Evolutionary conservation across 1,284 basidiomycete genomes (phyloP).

Genomic region (Wolfiporia cocos): DNA sequence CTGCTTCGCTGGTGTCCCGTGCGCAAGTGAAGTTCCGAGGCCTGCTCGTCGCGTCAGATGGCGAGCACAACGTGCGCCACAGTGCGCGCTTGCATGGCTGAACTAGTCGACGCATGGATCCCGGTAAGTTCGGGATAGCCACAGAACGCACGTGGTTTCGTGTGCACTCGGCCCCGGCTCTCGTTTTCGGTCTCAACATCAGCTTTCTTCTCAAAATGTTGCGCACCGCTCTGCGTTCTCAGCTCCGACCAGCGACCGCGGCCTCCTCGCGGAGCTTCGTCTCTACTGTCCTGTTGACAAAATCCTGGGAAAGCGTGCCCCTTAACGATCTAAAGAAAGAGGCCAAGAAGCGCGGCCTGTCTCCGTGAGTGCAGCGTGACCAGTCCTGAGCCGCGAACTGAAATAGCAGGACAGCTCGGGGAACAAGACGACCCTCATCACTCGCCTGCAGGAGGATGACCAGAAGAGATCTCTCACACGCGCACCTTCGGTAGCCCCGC

Average conservation of each 20-base stretch:
- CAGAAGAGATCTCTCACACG: slow-evolving; percentile 19
- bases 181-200: no score
- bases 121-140: no score
- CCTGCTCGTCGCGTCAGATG: slow-evolving; percentile 13
- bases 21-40: slow-evolving; percentile 12
- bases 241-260: slow-evolving; percentile 14
- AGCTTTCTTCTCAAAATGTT: no score
- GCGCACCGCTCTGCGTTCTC: slow-evolving; percentile 25
- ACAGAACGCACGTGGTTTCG: no score
- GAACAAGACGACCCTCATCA: slow-evolving; percentile 50
- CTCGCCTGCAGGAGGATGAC: slow-evolving; percentile 49
- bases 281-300: slow-evolving; percentile 61
- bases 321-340: slow-evolving; percentile 57
- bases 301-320: slow-evolving; percentile 59
- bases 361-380: slow-evolving; percentile 40
- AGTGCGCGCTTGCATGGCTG: no score
- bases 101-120: no score
- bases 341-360: slow-evolving; percentile 58
- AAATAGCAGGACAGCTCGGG: no score
- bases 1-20: no score
- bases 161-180: no score
- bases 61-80: no score
- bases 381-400: no score
- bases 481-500: slow-evolving; percentile 13
- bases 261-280: slow-evolving; percentile 36